Evolutionary conservation across 2,329 filamentous ascomycete species (phyloP).

Genomic region (Cadophora malorum): DNA sequence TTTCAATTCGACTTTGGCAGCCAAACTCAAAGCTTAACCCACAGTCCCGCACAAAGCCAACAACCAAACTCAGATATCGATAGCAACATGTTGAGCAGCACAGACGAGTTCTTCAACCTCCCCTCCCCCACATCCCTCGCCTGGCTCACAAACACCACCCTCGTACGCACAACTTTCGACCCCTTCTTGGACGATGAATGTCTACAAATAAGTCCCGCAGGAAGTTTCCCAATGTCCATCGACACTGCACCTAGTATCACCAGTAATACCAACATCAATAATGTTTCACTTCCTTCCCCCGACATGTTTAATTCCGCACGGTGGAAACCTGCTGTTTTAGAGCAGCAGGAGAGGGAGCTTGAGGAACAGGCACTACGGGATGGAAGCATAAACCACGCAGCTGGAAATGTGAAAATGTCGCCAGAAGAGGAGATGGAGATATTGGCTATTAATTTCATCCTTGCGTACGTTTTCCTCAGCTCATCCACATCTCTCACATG

Average conservation of each 20-base stretch:
- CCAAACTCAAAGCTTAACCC: not conserved
- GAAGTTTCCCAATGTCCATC: not conserved
- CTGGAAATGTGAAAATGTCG: not conserved
- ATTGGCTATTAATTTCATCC: constrained; percentile 43
- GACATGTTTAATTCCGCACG: constrained; percentile 10
- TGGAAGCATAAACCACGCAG: no score
- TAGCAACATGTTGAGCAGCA: not conserved
- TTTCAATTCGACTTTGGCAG: not conserved
- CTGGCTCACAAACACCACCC: constrained; percentile 14
- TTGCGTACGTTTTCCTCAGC: constrained; percentile 35
- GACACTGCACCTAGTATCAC: constrained; percentile 8
- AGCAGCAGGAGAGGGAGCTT: constrained; percentile 4
- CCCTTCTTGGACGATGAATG: constrained; percentile 30
- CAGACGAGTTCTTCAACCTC: constrained; percentile 13
- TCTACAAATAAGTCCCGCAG: constrained; percentile 32
- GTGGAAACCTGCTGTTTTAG: constrained; percentile 9
- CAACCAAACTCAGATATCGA: not conserved
- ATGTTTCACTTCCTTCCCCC: constrained; percentile 15
- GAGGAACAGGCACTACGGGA: not conserved
- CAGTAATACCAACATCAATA: not conserved
- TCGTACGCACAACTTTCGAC: constrained; percentile 36
- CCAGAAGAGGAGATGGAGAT: constrained; percentile 27
- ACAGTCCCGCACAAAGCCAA: not conserved
- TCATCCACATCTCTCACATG: not conserved
- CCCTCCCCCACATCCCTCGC: constrained; percentile 12